Evolutionary conservation across 176 grass and related monocot genomes (phyloP).

Genomic region (Carex pumila): DNA sequence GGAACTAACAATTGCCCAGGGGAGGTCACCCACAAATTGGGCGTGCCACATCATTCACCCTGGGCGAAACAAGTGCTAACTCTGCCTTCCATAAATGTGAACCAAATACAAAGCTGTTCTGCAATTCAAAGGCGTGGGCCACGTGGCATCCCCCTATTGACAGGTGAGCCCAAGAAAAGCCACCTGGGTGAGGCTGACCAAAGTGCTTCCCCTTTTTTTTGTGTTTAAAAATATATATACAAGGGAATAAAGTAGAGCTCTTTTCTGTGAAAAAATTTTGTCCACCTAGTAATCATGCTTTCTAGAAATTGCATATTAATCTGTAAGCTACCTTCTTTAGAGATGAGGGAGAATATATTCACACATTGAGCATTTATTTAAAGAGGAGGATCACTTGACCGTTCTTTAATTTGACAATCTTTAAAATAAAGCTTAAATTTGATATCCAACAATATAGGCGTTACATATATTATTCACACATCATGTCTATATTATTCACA

Average conservation of each 20-base stretch:
- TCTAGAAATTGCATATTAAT: conserved; percentile 6
- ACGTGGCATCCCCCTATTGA: neutral
- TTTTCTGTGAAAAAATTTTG: conserved; percentile 1
- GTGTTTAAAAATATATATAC: neutral
- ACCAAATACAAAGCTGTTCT: neutral
- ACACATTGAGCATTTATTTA: conserved; percentile 9
- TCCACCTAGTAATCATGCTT: neutral
- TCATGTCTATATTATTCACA: too few species aligned
- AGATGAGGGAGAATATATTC: conserved; percentile 19
- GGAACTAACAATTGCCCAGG: neutral
- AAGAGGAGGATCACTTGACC: neutral
- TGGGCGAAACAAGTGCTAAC: neutral
- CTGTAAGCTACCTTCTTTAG: neutral
- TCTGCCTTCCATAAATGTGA: neutral
- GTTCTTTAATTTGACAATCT: too few species aligned
- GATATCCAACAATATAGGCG: too few species aligned
- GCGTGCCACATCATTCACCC: neutral
- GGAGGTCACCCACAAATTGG: neutral
- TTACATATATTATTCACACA: too few species aligned
- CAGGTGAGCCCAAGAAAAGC: neutral
- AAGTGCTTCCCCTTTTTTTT: neutral
- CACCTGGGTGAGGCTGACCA: neutral
- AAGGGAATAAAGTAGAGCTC: conserved; percentile 5
- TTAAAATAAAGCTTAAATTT: too few species aligned
- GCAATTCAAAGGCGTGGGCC: neutral